Base-by-base conservation (phyloP, 192 early-diverging fungal species). In the Coemansia erecta region DNA sequence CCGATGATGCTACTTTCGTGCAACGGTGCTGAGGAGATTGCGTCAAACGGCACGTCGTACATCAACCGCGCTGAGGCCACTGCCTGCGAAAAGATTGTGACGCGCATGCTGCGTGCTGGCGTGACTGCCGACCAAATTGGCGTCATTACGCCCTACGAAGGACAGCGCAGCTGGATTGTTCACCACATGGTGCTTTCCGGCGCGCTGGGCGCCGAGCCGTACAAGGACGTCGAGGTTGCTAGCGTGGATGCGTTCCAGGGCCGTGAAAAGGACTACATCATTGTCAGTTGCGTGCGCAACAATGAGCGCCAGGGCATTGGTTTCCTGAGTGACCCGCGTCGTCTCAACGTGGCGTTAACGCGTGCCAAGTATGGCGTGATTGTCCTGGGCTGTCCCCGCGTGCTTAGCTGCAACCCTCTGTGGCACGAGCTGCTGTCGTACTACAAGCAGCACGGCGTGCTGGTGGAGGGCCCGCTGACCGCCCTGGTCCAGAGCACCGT, bases 161-260 rank as follows among this genome's bases (percentile, higher is more conserved):
- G 97, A 18, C 97, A 99, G 72, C 89, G 97, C 14, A 87, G 94
- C 19, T 99, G 91, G 72, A 75, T 99, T 51, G 94, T 97, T 18
- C 85, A 89, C 53, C 92, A 98, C 71, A 97, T 99, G 94, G 92
- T 92, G 62, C 93, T 90, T 59, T 88, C 89, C 51, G 97, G 97
- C 13, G 81, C 92, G 2, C 70, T 97, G 59, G 89, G 87, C 53
- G 91, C 91, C 68, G 95, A 97, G 48, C 77, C 94, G 12, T 99
- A 97, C 85, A 99, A 98, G 80, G 94, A 97, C 31, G 94, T 99
- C 18, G 97, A 99, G 68, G 94, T 99, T 4, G 95, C 95, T 22
- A 94, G 91, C 66, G 97, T 99, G 11, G 97, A 99, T 60, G 95
- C 97, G 8, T 99, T 99, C 86, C 97, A 99, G 61, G 97, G 97